phyloP scores from a whole-genome alignment of 352 stramenopile species.

The Globisporangium canariense region DNA sequence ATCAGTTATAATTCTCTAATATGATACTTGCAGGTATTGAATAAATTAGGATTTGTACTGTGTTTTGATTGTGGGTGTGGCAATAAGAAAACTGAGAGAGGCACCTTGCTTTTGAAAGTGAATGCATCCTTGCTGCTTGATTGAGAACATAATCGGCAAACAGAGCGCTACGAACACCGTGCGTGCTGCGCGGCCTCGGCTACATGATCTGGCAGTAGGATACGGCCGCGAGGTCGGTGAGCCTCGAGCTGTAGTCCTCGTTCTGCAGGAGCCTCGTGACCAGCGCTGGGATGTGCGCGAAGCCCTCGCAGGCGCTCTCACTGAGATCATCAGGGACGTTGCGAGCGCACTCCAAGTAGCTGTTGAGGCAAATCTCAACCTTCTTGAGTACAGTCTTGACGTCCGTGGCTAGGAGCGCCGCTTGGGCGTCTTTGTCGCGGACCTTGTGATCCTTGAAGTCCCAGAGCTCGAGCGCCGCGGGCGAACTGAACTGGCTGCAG shows the following conservation, averaged over 20 bases:
- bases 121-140: no score
- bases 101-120: no score
- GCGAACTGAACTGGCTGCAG: conserved; percentile 6
- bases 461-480: conserved; percentile 3
- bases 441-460: neutral
- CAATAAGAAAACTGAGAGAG: no score
- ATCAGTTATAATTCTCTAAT: no score
- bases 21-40: no score
- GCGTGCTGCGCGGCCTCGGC: no score
- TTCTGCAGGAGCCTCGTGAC: conserved; percentile 5
- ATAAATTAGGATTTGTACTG: no score
- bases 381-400: neutral
- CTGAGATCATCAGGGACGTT: neutral
- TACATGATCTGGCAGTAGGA: neutral
- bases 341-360: conserved; percentile 6
- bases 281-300: conserved; percentile 3
- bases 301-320: neutral
- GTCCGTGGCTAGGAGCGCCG: neutral
- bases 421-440: neutral
- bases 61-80: no score
- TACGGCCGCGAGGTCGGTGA: neutral
- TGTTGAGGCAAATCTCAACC: conserved; percentile 1
- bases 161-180: no score
- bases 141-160: no score
- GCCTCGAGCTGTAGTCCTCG: neutral